phyloP scores from a whole-genome alignment of 2,329 filamentous ascomycete genomes.

The Scleromitrula shiraiana region DNA sequence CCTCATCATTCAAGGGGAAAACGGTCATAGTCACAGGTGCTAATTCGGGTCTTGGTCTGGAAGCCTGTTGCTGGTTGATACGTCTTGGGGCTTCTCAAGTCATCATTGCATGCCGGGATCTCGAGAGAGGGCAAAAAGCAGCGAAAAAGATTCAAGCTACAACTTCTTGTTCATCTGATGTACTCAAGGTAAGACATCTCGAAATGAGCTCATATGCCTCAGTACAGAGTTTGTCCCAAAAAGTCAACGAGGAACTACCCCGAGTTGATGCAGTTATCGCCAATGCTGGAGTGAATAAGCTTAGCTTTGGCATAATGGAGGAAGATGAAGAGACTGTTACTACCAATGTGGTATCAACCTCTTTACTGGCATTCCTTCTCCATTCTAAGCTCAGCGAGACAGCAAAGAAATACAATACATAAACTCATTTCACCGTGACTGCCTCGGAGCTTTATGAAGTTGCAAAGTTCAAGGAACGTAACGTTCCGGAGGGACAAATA shows the following conservation, averaged over 20 bases:
- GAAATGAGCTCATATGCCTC: slow-evolving; percentile 14
- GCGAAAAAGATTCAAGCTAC: slow-evolving; percentile 12
- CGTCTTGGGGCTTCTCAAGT: slow-evolving; percentile 22
- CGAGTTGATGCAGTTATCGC: slow-evolving; percentile 12
- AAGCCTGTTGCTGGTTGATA: slow-evolving; percentile 33
- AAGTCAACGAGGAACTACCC: slow-evolving; percentile 3
- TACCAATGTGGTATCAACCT: slow-evolving; percentile 42
- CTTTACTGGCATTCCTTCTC: slow-evolving; percentile 37
- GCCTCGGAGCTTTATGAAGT: slow-evolving; percentile 8
- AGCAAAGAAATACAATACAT: slow-evolving; percentile 10
- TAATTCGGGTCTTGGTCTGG: slow-evolving; percentile 42
- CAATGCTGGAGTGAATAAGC: slow-evolving; percentile 12
- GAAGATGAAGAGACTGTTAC: slow-evolving; percentile 37
- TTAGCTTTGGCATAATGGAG: slow-evolving; percentile 6
- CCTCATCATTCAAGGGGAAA: slow-evolving; percentile 15
- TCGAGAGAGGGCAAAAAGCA: slow-evolving; percentile 16
- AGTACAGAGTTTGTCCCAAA: slow-evolving; percentile 11
- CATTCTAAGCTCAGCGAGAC: slow-evolving; percentile 36
- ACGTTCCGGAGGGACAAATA: neutral
- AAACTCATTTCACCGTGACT: slow-evolving; percentile 6
- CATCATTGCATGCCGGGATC: slow-evolving; percentile 18
- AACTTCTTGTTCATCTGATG: neutral
- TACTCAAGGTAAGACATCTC: slow-evolving; percentile 15
- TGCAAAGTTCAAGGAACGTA: neutral
- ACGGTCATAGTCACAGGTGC: slow-evolving; percentile 41